Percentiles rank a stretch among this genome's conserved stretches.
These are phyloP conservation scores for Elsinoe fawcettii DNA, from an alignment of 2,329 filamentous ascomycete species.

Conservation along the genomic window DNA sequence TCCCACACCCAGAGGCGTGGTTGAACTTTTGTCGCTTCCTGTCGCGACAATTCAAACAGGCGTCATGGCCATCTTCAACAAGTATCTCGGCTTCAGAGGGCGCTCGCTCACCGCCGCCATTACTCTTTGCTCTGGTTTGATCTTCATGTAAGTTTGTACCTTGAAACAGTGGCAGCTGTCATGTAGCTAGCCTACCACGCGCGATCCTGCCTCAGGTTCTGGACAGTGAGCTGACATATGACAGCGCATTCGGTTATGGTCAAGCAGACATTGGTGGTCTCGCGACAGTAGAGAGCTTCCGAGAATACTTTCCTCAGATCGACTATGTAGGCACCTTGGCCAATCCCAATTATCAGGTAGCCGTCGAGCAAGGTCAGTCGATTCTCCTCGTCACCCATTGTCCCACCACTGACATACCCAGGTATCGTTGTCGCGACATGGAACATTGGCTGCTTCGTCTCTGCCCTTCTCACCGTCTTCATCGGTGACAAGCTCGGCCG, in stretches of 20 bases:
- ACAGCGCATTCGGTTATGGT: slow-evolving; percentile 53
- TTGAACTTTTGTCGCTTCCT: not conserved
- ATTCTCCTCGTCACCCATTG: not conserved
- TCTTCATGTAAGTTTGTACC: slow-evolving; percentile 13
- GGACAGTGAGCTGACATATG: not conserved
- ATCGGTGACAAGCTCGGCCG: slow-evolving; percentile 54
- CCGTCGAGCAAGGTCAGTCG: slow-evolving; percentile 35
- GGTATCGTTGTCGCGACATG: slow-evolving; percentile 34
- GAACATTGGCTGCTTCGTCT: slow-evolving; percentile 39
- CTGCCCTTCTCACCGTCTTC: slow-evolving; percentile 37
- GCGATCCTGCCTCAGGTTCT: too few relatives aligned
- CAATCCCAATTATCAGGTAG: slow-evolving; percentile 29
- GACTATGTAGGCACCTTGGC: slow-evolving; percentile 32
- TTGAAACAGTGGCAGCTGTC: not conserved
- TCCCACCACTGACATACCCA: not conserved
- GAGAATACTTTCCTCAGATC: slow-evolving; percentile 37
- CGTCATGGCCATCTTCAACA: slow-evolving; percentile 15
- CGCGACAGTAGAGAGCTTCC: slow-evolving; percentile 58
- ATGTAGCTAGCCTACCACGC: not conserved
- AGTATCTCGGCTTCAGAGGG: slow-evolving; percentile 14
- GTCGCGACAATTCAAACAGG: not conserved
- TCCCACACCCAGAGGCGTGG: not conserved
- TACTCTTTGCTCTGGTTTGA: slow-evolving; percentile 9
- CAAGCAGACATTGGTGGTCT: slow-evolving; percentile 47
- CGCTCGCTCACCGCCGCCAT: slow-evolving; percentile 12